Evolutionary conservation across 805 yeast species (phyloP).

Genomic region (Metschnikowia shivogae): DNA sequence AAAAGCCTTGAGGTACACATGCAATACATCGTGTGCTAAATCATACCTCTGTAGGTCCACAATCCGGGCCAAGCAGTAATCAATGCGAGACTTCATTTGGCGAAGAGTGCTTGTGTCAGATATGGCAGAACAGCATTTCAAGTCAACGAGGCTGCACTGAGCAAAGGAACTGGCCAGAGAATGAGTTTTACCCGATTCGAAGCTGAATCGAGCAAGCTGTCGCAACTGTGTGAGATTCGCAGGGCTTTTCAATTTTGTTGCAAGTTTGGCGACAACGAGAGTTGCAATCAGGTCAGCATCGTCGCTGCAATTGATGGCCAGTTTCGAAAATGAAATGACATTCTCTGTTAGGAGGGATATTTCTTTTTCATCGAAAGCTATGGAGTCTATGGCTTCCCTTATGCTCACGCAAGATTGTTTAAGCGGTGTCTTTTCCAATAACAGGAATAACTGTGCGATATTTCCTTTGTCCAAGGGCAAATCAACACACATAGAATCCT

Average conservation of each 20-base stretch:
- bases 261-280: not conserved
- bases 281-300: not conserved
- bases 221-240: not conserved
- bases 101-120: not conserved
- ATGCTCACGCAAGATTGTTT: not conserved
- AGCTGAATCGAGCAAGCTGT: conserved; percentile 9
- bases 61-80: conserved; percentile 1
- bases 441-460: not conserved
- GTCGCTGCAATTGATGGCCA: not conserved
- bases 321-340: not conserved
- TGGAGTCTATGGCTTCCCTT: not conserved
- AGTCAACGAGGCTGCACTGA: conserved; percentile 3
- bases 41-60: not conserved
- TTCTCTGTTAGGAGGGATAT: not conserved
- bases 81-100: not conserved
- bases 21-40: not conserved
- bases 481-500: too few species aligned
- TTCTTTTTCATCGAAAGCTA: not conserved
- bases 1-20: not conserved
- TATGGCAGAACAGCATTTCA: not conserved
- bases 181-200: conserved; percentile 7
- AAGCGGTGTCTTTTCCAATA: not conserved
- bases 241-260: not conserved
- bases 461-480: not conserved
- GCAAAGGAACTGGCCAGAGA: conserved; percentile 2